Evolutionary conservation across 768 basidiomycete species (phyloP), one percentile per base, ranked within the genome.

Genomic region (Mycena haematopus): DNA sequence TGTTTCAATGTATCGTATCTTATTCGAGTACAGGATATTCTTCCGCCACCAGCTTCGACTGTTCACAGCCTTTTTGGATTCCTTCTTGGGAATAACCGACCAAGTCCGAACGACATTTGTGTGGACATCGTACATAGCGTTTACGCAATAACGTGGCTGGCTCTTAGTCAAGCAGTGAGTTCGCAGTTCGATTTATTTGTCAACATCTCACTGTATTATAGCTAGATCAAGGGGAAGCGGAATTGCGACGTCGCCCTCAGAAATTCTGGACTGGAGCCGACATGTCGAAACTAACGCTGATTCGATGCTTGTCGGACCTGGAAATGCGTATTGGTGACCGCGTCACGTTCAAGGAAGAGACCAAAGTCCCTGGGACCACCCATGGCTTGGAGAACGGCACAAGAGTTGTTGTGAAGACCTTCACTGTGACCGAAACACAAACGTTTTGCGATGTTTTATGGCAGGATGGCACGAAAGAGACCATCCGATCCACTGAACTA

Each of bases 71-170:
- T 84, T n/a, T 80, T 84, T 53, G 80, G 72, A 52, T 76, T 77
- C 65, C 77, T 85, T 47, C 74, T 81, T 52, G 79, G 82, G 24
- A 75, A 79, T 59, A 77, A 75, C 64, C 74, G 78, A 51, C 76
- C 80, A 15, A 78, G 79, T 40, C 71, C 70, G 15, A 75, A 77
- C 15, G 90, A 91, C 61, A 88, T 86, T 1, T 89, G 94, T 29
- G 78, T 95, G 36, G 82, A 84, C 24, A 83, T 94, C 27, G 86
- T 83, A 64, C 93, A 92, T 60, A 90, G 86, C 17, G 88, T 91
- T 42, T 84, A 94, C 63, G 92, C 90, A 15, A 78, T 96, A 49
- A 84, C 88, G 51, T 96, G 95, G 95, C 80, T 95, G 6, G 95
- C 93, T 21, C 77, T 96, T 56, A 95, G 93, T 65, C 95, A 96